phyloP scores from a whole-genome alignment of 2,329 filamentous ascomycete genomes.

The Falciphora oryzae region DNA sequence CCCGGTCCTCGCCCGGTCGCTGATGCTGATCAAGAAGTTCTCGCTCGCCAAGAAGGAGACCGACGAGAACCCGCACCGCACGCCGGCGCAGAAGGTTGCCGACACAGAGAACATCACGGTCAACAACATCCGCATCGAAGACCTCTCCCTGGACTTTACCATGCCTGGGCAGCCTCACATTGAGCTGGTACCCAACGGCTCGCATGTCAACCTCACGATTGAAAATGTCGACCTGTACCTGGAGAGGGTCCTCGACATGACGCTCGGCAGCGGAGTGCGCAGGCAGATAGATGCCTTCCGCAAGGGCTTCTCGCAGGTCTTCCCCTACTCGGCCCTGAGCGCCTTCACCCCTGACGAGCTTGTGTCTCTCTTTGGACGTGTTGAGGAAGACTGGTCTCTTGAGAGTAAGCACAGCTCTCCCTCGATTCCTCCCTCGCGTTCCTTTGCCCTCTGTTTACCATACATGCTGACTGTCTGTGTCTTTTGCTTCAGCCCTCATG shows the following conservation, averaged over 20 bases:
- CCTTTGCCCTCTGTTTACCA: not conserved
- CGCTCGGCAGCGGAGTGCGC: slow-evolving; percentile 80
- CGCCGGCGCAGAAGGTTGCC: slow-evolving; percentile 62
- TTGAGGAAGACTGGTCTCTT: slow-evolving; percentile 95
- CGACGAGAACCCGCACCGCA: slow-evolving; percentile 63
- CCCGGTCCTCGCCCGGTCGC: slow-evolving; percentile 73
- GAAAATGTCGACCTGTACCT: slow-evolving; percentile 89
- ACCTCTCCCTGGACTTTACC: slow-evolving; percentile 89
- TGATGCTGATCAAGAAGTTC: slow-evolving; percentile 84
- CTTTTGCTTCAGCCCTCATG: slow-evolving; percentile 63
- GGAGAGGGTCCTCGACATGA: slow-evolving; percentile 86
- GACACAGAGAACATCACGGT: slow-evolving; percentile 66
- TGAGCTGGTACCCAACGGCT: slow-evolving; percentile 71
- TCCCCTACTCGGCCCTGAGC: slow-evolving; percentile 85
- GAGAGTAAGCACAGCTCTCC: slow-evolving; percentile 64
- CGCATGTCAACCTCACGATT: slow-evolving; percentile 71
- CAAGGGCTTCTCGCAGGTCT: slow-evolving; percentile 87
- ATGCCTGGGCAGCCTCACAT: slow-evolving; percentile 85
- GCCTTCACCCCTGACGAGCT: slow-evolving; percentile 95
- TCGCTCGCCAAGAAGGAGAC: slow-evolving; percentile 74
- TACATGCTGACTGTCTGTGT: not conserved
- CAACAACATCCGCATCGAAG: slow-evolving; percentile 74
- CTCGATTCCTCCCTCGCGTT: not conserved
- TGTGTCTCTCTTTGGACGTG: slow-evolving; percentile 86
- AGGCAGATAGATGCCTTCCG: slow-evolving; percentile 89